Base-by-base conservation (phyloP, 2,329 filamentous ascomycete species). In the Microascus cirrosus region DNA sequence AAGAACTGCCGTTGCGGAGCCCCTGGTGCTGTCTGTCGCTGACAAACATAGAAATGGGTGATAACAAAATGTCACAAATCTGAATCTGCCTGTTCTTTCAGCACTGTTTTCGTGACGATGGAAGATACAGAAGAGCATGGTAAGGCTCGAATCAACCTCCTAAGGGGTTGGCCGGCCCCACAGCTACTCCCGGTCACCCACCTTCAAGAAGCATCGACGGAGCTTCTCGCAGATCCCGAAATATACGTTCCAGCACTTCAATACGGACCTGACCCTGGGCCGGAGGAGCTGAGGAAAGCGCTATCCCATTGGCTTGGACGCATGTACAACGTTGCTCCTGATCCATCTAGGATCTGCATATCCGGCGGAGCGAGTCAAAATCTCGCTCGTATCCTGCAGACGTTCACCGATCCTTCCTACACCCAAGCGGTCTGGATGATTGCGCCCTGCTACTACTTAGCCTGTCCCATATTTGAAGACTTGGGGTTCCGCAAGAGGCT, bases 291-390 rank as follows among this genome's bases (percentile, higher is more conserved):
- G 42, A 80, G 90, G 15, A 75, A 82, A 60, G 78, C 82, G 48
- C 72, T 96, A 36, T 85, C 89, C 3, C 67, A 71, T 45, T 96
- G 89, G 88, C 75, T 96, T 48, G 79, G 76, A 1, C 63, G 66
- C 0, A 86, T 85, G 65, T 93, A 90, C 67, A 62, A 51, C 55
- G 65, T 70, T 11, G 58, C 63, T 59, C 63, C 69, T 6, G 75
- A 77, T 15, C 66, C 77, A 3, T 76, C 82, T 2, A 79, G 89
- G 35, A 86, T 96, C 57, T 88, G 85, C 67, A 86, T 96, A 67
- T 89, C 89, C 0, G 90, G 91, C 52, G 92, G 92, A 18, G 92
- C 92, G 2, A 89, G 84, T 62, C 91, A 95, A 75, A 91, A 86
- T 67, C 70, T 95, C 2, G 90, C 87, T 0, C 87, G 84, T 65